Evolutionary conservation across 192 early-diverging fungal species (phyloP).

Genomic region (Coemansia sp.): DNA sequence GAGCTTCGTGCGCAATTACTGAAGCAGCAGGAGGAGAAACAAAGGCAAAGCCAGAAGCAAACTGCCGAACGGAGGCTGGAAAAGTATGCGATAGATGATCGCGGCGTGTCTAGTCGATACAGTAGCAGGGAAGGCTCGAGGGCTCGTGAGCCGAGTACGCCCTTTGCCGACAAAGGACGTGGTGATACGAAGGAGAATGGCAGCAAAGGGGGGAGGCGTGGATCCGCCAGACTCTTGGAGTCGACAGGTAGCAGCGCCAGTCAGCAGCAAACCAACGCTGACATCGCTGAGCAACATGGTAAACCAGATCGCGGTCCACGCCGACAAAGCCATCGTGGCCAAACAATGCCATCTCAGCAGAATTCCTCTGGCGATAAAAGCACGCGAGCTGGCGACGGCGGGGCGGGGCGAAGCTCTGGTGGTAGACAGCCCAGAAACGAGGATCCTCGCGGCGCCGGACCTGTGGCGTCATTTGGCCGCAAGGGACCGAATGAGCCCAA

Average conservation of each 20-base stretch:
- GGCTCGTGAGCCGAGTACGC: constrained; percentile 4
- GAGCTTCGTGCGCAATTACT: constrained; percentile 49
- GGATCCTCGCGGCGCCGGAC: background rate
- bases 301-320: background rate
- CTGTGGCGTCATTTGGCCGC: constrained; percentile 5
- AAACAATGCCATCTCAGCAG: background rate
- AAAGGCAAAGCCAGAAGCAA: constrained; percentile 17
- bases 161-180: background rate
- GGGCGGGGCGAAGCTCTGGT: background rate
- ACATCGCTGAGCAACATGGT: background rate
- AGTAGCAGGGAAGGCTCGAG: constrained; percentile 15
- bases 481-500: constrained; percentile 17
- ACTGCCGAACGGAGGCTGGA: background rate
- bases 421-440: background rate
- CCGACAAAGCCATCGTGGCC: constrained; percentile 3
- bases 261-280: constrained; percentile 6
- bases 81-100: constrained; percentile 6
- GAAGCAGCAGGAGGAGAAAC: constrained; percentile 52
- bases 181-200: constrained; percentile 1
- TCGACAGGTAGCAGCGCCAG: background rate
- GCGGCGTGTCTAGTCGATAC: constrained; percentile 13
- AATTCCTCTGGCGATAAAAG: background rate
- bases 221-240: constrained; percentile 4
- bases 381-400: background rate
- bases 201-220: background rate